Base-by-base conservation (phyloP, 164 flowering plant genomes). In the Stephania cephalantha region DNA sequence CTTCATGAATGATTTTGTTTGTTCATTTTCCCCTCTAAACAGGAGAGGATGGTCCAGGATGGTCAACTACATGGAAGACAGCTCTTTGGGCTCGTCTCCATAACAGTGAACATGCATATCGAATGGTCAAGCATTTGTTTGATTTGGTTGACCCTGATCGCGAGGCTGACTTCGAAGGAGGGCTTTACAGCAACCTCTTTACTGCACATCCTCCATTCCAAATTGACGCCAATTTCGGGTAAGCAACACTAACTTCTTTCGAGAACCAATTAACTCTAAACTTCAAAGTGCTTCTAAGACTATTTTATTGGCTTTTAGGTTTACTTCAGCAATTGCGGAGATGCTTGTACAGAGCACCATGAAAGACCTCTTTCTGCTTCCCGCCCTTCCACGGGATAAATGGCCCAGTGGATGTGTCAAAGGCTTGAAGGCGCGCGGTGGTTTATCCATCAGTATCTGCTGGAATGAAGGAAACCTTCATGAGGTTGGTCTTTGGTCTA, bases 11-110 rank as follows among this genome's bases (percentile, higher is more conserved):
- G 42, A 35, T 58, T 58, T 58, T 3, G 1, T 30, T 20, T 0
- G 13, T 7, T 46, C 9, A 35, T 30, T 29, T 1, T 50, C 9
- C 44, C 6, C 0, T 35, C 31, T 70, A 72, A 25, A 70, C 87
- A 93, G 98, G 98, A 66, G 98, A 88, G 78, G 97, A 91, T 0
- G 98, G 97, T 70, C 98, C 98, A 25, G 98, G 98, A 70, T 95
- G 98, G 98, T 95, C 98, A 50, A 92, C 97, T 25, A 81, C 88
- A 65, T 95, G 98, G 98, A 95, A 95, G 83, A 79, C 78, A 75
- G 83, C 90, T 67, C 65, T 89, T 29, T 91, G 98, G 97, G 97
- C 97, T 11, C 95, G 90, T 53, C 91, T 95, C 78, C 92, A 79
- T 65, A 85, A 83, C 79, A 88, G 93, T 70, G 92, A 87, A 78